Evolutionary conservation across 371 early-diverging fungal species (phyloP), one percentile per base, ranked within the genome.

Genomic region (Zychaea mexicana): DNA sequence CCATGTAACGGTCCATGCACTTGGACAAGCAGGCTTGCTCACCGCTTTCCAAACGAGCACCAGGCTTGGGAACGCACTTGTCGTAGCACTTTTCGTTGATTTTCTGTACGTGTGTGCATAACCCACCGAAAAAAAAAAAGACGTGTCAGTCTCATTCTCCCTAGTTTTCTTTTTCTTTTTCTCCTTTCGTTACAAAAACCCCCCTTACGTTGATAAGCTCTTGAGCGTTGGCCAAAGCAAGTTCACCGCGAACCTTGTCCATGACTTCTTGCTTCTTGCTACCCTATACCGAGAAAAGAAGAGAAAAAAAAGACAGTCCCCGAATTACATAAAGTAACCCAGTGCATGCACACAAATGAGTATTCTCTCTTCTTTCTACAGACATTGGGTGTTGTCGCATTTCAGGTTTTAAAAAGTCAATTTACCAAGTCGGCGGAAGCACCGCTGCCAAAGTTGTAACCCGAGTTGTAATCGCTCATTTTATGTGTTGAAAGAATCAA

Each of bases 1-100:
- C 91, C 88, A 94, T 88, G 81, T 92, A 94, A 66, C 92, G 90
- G 69, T 93, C 92, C 86, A 92, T 90, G 83, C 94, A 94, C 80
- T 90, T 89, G 36, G 88, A 83, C 45, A 94, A 74, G 74, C 91
- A 90, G 42, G 84, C 86, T 79, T 90, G 87, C 69, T 94, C 94
- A 53, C 86, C 78, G 61, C 79, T 81, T 64, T 82, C 84, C 55
- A 94, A 79, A 52, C 82, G 81, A 59, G 90, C 32, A 32, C 93
- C 92, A 47, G 94, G 93, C 74, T 85, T 87, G 56, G 85, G 79
- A n/a, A 93, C 84, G 73, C 94, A 92, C 85, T 87, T 86, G 62
- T 85, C 83, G 69, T 89, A 92, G 79, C 95, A 93, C 78, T 90
- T 88, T 68, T 91, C 90, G 75, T 90, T 92, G 74, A 94, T 88